Base-by-base conservation (phyloP, 2,329 filamentous ascomycete species). In the Trichoderma lentiforme region DNA sequence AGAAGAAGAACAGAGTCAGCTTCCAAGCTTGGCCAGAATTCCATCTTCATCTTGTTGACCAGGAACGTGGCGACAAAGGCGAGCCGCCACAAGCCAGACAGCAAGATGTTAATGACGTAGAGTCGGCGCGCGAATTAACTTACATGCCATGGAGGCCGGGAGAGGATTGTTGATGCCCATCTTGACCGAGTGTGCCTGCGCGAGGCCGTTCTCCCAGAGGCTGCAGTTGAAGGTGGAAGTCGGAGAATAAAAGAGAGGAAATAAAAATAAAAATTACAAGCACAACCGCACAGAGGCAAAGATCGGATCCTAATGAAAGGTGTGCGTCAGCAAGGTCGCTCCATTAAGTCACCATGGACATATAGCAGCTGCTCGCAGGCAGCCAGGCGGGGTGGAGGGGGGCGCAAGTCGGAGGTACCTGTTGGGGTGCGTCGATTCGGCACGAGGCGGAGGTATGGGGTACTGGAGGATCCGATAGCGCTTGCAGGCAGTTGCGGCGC, bases 101-200 rank as follows among this genome's bases (percentile, higher is more conserved):
- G 21, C 24, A 43, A 18, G 43, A 57, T 18, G 39, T 18, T 43
- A 43, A 63, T 72, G 58, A 53, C 61, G 72, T 67, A 68, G 51
- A 70, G 70, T 70, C 66, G 30, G 71, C 74, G 76, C 72, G 74
- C 43, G 71, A 63, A 62, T 72, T 71, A 64, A 73, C 89, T 87
- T 87, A 91, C 89, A 91, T 81, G 88, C 88, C 84, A 91, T 84
- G 75, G 88, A 90, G 80, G 89, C 88, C 80, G 89, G 89, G 73
- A 91, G 86, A 75, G 89, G 89, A 77, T 90, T 91, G 79, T 91
- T 86, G 81, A 91, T 84, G 77, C 89, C 89, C 71, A 72, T 72
- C 71, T 65, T 73, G 68, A 24, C 47, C 28, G 60, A 43, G 53
- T 47, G 18, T 30, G 68, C 58, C 58, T 56, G 60, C 47, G 58